Conservation (phyloP, 331 rosid genomes). For the Stylosanthes scabra region DNA sequence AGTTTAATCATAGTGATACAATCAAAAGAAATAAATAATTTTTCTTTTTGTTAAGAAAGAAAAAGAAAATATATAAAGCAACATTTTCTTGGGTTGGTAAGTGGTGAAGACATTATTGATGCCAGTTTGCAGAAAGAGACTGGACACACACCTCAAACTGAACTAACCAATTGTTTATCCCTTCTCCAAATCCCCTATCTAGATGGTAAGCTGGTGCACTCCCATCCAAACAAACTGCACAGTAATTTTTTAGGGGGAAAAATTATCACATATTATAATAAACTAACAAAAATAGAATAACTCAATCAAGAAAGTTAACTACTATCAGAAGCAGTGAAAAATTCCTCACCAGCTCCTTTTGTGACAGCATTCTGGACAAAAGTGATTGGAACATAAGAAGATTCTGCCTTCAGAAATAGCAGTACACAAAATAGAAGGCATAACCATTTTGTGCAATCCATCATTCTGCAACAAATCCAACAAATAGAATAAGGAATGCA, state of each 20-base stretch:
- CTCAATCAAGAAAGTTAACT: slow-evolving; percentile 3
- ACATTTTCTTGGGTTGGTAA: slow-evolving; percentile 23
- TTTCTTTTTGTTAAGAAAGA: no score
- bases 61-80: slow-evolving; percentile 1
- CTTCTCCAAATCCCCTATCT: slow-evolving; percentile 77
- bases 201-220: slow-evolving; percentile 95
- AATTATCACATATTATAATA: slow-evolving; percentile 22
- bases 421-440: slow-evolving; percentile 46
- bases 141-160: slow-evolving; percentile 80
- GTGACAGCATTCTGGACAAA: slow-evolving; percentile 62
- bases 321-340: neutral
- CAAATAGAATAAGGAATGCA: slow-evolving; percentile 10
- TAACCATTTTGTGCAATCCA: slow-evolving; percentile 63
- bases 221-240: slow-evolving; percentile 95
- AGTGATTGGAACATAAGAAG: slow-evolving; percentile 71
- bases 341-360: slow-evolving; percentile 89
- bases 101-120: slow-evolving; percentile 19
- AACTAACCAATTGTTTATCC: slow-evolving; percentile 83
- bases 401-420: slow-evolving; percentile 55
- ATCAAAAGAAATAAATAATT: neutral
- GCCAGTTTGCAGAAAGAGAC: slow-evolving; percentile 42
- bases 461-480: slow-evolving; percentile 71
- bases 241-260: slow-evolving; percentile 3
- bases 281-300: slow-evolving; percentile 16
- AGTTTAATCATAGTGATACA: neutral